phyloP scores from a whole-genome alignment of 257 asterid species.

The Cordia subcordata region DNA sequence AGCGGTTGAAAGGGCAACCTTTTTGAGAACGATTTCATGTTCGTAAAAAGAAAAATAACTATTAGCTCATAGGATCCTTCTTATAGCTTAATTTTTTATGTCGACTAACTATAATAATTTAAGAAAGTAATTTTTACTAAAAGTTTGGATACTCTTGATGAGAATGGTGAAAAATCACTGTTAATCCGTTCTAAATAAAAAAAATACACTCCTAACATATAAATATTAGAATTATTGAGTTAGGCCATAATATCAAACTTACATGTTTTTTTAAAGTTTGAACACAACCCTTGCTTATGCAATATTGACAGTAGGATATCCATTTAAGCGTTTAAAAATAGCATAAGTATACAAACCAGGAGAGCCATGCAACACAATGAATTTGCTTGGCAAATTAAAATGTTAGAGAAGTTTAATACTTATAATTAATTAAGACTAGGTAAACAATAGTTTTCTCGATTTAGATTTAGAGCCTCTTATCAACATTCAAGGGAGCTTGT shows the following conservation, averaged over 20 bases:
- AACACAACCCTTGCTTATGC: conserved; percentile 36
- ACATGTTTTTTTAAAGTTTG: conserved; percentile 19
- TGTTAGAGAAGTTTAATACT: background rate
- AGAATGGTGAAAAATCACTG: no score
- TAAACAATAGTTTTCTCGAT: background rate
- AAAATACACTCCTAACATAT: background rate
- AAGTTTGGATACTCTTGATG: no score
- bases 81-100: no score
- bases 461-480: conserved; percentile 1
- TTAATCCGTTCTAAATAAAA: background rate
- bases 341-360: conserved; percentile 45
- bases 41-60: no score
- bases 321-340: conserved; percentile 33
- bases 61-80: no score
- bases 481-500: conserved; percentile 5
- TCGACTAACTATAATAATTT: no score
- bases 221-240: background rate
- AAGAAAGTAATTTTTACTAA: no score
- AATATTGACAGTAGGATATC: conserved; percentile 34
- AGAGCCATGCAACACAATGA: conserved; percentile 27
- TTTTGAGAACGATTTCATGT: no score
- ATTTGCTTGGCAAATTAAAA: background rate
- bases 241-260: background rate
- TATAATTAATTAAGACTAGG: background rate
- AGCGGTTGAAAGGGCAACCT: background rate